A percentile compares a stretch with the other conserved stretches of the same genome.
Conservation (phyloP, 139 green algal genomes). For the Micractinium sp. region DNA sequence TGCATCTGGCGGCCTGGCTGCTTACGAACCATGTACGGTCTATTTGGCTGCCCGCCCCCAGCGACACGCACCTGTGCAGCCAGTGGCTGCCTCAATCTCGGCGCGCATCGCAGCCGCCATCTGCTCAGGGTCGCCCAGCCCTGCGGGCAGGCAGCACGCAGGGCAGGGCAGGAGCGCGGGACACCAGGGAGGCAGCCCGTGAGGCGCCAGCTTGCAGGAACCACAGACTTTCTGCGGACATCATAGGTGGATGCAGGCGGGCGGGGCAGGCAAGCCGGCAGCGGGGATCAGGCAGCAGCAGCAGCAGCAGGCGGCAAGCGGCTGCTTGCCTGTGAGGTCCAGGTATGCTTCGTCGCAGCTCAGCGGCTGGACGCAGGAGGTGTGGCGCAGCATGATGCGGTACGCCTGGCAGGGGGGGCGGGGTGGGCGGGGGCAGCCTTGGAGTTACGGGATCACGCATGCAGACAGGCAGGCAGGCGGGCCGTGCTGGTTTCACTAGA, state of each 20-base stretch:
- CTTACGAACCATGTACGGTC: not conserved
- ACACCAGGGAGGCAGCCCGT: not conserved
- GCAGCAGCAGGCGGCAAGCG: not conserved
- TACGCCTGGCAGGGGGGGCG: conserved; percentile 74
- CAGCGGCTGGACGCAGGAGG: conserved; percentile 80
- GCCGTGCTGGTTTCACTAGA: not conserved
- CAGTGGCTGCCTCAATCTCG: conserved; percentile 59
- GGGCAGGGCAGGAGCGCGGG: not conserved
- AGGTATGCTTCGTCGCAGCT: conserved; percentile 96
- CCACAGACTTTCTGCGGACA: too few relatives aligned
- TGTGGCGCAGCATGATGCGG: conserved; percentile 77
- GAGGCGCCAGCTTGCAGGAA: not conserved
- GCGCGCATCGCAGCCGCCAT: conserved; percentile 64
- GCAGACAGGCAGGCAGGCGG: too few relatives aligned
- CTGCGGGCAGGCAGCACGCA: conserved; percentile 8
- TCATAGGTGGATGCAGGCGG: too few relatives aligned
- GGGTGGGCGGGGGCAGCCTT: not conserved
- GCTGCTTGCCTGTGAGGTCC: conserved; percentile 75
- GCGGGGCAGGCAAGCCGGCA: not conserved
- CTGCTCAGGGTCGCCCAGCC: conserved; percentile 67
- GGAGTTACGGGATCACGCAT: not conserved
- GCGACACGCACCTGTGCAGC: conserved; percentile 60
- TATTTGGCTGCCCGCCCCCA: not conserved
- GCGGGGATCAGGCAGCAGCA: not conserved
- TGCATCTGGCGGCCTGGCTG: too few relatives aligned